phyloP scores from a whole-genome alignment of 2,329 filamentous ascomycete genomes.

The Penicillium digitatum region DNA sequence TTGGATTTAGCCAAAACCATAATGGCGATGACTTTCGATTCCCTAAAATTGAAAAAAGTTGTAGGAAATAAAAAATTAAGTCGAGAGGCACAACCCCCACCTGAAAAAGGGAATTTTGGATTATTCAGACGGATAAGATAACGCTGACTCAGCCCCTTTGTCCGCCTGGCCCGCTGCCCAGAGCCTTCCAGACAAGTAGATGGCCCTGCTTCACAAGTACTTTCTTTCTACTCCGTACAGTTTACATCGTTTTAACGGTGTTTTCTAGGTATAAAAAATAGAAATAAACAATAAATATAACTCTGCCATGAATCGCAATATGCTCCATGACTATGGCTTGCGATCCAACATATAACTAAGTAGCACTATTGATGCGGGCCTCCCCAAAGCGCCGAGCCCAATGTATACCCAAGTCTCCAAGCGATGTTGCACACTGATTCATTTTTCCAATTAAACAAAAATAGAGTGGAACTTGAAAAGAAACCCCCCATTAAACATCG shows the following conservation, averaged over 20 bases:
- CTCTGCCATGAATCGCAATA: neutral
- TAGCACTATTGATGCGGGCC: conserved; percentile 4
- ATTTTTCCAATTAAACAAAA: neutral
- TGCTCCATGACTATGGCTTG: neutral
- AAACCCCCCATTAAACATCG: neutral
- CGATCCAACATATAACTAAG: neutral
- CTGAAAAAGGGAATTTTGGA: conserved; percentile 28
- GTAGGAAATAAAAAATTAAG: conserved; percentile 15
- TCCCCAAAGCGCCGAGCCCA: neutral
- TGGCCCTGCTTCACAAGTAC: neutral
- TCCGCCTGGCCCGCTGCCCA: neutral
- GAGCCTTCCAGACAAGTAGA: neutral
- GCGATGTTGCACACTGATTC: conserved; percentile 10
- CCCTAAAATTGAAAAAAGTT: conserved; percentile 7
- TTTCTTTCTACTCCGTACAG: neutral
- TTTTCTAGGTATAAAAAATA: neutral
- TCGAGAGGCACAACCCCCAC: conserved; percentile 21
- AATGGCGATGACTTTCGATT: conserved; percentile 24
- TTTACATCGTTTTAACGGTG: neutral
- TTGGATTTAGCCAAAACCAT: conserved; percentile 90
- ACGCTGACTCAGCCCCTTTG: conserved; percentile 21
- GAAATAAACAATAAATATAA: neutral
- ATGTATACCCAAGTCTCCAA: conserved; percentile 10
- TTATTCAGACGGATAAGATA: conserved; percentile 34
- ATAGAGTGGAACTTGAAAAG: neutral